These are phyloP conservation scores for Hypoxylon sp. DNA, from an alignment of 2,329 filamentous ascomycete species.

Conservation along the genomic window DNA sequence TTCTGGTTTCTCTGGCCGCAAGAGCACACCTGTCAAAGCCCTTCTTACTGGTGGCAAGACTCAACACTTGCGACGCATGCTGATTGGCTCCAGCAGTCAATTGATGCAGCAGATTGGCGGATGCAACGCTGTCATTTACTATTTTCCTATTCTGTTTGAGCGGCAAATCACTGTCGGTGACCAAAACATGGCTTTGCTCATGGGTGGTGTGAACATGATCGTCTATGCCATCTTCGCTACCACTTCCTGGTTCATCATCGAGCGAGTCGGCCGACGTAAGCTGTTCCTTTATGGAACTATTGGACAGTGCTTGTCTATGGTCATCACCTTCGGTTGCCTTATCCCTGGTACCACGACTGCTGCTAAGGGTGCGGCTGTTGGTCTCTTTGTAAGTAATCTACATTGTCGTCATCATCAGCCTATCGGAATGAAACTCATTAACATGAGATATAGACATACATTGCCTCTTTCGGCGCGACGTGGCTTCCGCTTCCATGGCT, in stretches of 20 bases:
- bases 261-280: conserved; percentile 63
- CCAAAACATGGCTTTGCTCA: conserved; percentile 65
- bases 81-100: conserved; percentile 72
- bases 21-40: conserved; percentile 65
- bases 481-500: conserved; percentile 76
- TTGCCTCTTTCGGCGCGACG: conserved; percentile 77
- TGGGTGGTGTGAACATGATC: conserved; percentile 70
- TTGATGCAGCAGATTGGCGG: conserved; percentile 75
- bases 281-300: conserved; percentile 62
- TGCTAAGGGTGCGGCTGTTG: conserved; percentile 77
- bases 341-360: conserved; percentile 74
- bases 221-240: conserved; percentile 74
- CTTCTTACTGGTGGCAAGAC: conserved; percentile 74
- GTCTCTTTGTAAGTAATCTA: conserved; percentile 65
- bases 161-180: conserved; percentile 57
- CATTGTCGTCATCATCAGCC: neutral
- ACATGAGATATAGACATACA: conserved; percentile 64
- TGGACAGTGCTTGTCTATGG: conserved; percentile 69
- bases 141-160: conserved; percentile 72
- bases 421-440: conserved; percentile 13
- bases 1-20: conserved; percentile 62
- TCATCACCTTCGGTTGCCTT: conserved; percentile 74
- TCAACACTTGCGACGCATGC: conserved; percentile 75
- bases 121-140: conserved; percentile 73
- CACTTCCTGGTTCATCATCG: conserved; percentile 68